A percentile compares a stretch with the other conserved stretches of the same genome.
Evolutionary conservation across 202 grass and related monocot species (phyloP).

Genomic region (Tripidium arundinaceum): DNA sequence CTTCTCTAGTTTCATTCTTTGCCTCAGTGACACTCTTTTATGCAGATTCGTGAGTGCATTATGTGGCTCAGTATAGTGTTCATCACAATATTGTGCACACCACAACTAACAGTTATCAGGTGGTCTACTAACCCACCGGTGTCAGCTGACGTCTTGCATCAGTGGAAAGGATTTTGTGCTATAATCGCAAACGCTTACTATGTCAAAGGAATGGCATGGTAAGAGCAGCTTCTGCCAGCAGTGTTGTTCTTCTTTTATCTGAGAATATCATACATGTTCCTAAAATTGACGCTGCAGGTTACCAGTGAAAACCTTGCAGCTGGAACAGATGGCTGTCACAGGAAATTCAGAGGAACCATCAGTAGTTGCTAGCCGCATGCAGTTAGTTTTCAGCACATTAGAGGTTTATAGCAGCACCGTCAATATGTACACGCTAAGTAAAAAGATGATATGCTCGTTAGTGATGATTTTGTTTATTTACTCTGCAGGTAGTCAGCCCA

Average conservation of each 20-base stretch:
- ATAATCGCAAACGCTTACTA: constrained; percentile 94
- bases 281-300: constrained; percentile 53
- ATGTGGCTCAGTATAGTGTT: constrained; percentile 94
- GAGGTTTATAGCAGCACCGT: constrained; percentile 48
- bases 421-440: not conserved
- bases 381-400: constrained; percentile 91
- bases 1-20: not conserved
- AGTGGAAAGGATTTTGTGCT: constrained; percentile 98
- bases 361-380: constrained; percentile 84
- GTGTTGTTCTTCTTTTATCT: not conserved
- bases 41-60: constrained; percentile 74
- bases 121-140: constrained; percentile 82
- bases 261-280: not conserved
- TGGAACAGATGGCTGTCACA: constrained; percentile 89
- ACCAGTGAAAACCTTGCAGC: constrained; percentile 86
- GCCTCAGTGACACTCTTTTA: not conserved
- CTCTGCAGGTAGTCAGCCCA: constrained; percentile 82
- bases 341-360: constrained; percentile 81
- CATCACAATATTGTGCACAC: constrained; percentile 93
- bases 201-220: constrained; percentile 98
- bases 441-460: not conserved
- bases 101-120: constrained; percentile 78
- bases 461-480: constrained; percentile 17
- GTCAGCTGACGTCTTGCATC: constrained; percentile 69
- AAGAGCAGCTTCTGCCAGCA: not conserved